Base-by-base conservation (phyloP, 2,329 filamentous ascomycete genomes). In the Colletotrichum filicis region DNA sequence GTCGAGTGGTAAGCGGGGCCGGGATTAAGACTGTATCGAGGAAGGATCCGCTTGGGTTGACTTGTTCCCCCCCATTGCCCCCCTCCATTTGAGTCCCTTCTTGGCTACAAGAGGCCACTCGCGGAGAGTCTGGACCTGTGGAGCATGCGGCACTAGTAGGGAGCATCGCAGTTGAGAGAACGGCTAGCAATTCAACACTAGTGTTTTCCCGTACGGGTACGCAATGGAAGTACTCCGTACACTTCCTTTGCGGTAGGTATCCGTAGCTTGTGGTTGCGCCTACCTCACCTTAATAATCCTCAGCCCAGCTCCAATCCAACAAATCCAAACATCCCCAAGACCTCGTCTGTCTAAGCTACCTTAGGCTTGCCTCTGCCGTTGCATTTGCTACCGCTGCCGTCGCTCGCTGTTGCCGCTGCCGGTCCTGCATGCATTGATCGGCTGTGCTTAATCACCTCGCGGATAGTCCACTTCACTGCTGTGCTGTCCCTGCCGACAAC, bases 21-120 rank as follows among this genome's bases (percentile, higher is more conserved):
- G 60, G 70, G 66, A 70, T 73, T 73, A 73, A 73, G 55, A 56
- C 70, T 73, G 46, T 53, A 65, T 73, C 60, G 55, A 73, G 70
- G 62, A 73, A 35, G 59, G 70, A 73, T 70, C 70, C 70, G 70
- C 70, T 49, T 56, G 55, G 46, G 12, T 57, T 35, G 35, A 56
- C 52, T 9, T 56, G 64, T 16, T n/a, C 55, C 30, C 55, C 37
- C 14, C 37, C 37, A 42, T 42, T 42, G 14, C 16, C 37, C 37
- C 61, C 28, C 52, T 53, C 52, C 56, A n/a, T 56, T 66, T 32
- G 9, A 28, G 14, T 37, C 32, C 22, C 53, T 58, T 66, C 52
- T 24, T 66, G 63, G 11, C 62, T n/a, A 55, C 49, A 56, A 35
- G 49, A 64, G 30, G 49, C 32, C 30, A 53, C 42, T n/a, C 26